A percentile compares a stretch with the other conserved stretches of the same genome.
These are phyloP conservation scores for Herpetomonas tarakana DNA, from an alignment of 208 protist genomes.

Conservation along the genomic window DNA sequence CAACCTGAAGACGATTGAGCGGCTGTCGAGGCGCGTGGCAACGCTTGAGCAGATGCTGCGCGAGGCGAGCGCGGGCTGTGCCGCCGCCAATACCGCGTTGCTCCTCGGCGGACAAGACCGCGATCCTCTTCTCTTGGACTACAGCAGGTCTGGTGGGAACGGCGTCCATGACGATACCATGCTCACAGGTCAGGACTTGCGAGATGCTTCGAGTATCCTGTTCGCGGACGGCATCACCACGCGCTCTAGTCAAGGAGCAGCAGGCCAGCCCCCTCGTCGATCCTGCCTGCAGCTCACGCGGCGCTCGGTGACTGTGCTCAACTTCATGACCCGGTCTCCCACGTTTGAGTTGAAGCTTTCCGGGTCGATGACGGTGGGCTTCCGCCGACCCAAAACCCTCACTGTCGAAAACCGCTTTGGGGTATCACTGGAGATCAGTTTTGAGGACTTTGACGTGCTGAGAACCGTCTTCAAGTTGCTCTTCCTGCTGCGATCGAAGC, in stretches of 20 bases:
- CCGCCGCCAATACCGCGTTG: background rate
- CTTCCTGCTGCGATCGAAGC: slow-evolving; percentile 15
- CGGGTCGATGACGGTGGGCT: background rate
- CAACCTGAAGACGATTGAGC: background rate
- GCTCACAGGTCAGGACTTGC: slow-evolving; percentile 14
- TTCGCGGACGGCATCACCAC: slow-evolving; percentile 26
- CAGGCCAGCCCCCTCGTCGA: background rate
- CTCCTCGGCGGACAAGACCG: background rate
- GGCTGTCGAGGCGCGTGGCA: slow-evolving; percentile 11
- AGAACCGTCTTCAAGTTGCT: slow-evolving; percentile 26
- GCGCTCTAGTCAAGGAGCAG: slow-evolving; percentile 4
- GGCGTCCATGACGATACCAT: too few species aligned
- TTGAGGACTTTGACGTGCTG: slow-evolving; percentile 14
- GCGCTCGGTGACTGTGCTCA: background rate
- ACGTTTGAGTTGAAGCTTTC: slow-evolving; percentile 3
- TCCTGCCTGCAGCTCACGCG: background rate
- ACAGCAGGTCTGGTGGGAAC: background rate
- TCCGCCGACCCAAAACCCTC: slow-evolving; percentile 10
- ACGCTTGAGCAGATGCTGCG: slow-evolving; percentile 16
- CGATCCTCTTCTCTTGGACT: background rate
- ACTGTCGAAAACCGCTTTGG: slow-evolving; percentile 14
- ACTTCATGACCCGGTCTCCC: slow-evolving; percentile 4
- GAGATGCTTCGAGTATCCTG: slow-evolving; percentile 17
- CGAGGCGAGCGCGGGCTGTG: slow-evolving; percentile 5
- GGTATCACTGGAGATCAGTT: slow-evolving; percentile 11